Evolutionary conservation across 352 stramenopile genomes (phyloP), one percentile per base, ranked within the genome.

Genomic region (Pythium brachiatum): DNA sequence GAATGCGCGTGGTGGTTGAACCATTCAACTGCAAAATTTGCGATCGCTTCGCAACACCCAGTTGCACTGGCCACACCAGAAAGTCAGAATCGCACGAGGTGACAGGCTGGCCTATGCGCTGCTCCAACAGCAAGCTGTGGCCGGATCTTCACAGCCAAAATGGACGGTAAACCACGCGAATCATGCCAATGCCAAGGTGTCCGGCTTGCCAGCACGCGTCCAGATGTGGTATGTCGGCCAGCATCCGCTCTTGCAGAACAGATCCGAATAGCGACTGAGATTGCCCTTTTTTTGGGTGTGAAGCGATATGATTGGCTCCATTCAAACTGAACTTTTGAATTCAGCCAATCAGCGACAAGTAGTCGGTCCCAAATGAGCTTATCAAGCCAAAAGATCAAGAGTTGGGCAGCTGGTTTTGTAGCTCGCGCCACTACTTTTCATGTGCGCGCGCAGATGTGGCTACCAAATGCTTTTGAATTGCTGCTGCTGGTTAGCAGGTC

Each of bases 161-260:
- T 5, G 29, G 41, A 25, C 16, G 8, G 23, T 48, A n/a, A 27
- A 15, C 41, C 41, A 48, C 21, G 18, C 41, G n/a, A 13, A 48
- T 48, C 41, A 48, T 48, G n/a, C 21, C 26, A 26, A 4, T 48
- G n/a, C 38, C 18, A 34, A 51, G 25, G n/a, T 39, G 39, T 53
- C 11, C 29, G 38, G 52, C 43, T 46, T 34, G 60, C 51, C 23
- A 15, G 29, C 27, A 41, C 29, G 47, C 29, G 21, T 32, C 18
- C 50, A 65, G 58, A 65, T 59, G 58, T 54, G 50, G 38, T 16
- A 53, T 23, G 48, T 50, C 59, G 44, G 18, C 57, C 25, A 51
- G 60, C 60, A 66, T 66, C 60, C 51, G 60, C 51, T 66, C 21
- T 25, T 23, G 39, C 13, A 39, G 60, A 66, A 66, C 20, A 2